These are phyloP conservation scores for Lindgomyces ingoldianus DNA, from an alignment of 495 filamentous ascomycete genomes.

Conservation along the genomic window DNA sequence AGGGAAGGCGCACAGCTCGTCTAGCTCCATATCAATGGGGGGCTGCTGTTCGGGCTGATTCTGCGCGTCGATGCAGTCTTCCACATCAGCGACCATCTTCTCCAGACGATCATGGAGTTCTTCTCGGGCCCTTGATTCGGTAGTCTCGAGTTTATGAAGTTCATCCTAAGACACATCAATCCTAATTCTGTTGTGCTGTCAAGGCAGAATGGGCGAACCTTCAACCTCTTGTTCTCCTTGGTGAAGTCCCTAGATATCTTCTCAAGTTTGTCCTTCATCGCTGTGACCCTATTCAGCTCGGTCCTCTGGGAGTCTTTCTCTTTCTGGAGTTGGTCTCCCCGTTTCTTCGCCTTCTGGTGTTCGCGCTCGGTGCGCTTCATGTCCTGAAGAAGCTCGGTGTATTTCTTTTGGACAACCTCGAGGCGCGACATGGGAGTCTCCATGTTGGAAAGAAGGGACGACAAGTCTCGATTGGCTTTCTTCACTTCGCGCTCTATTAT, in stretches of 20 bases:
- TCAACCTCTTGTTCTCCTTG: slow-evolving; percentile 94
- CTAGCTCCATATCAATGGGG: slow-evolving; percentile 71
- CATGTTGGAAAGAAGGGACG: slow-evolving; percentile 76
- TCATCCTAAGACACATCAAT: slow-evolving; percentile 67
- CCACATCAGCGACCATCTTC: slow-evolving; percentile 71
- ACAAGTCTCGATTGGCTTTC: slow-evolving; percentile 88
- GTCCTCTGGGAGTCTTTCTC: slow-evolving; percentile 87
- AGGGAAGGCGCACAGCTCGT: slow-evolving; percentile 70
- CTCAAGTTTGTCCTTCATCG: slow-evolving; percentile 90
- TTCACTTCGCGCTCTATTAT: slow-evolving; percentile 76
- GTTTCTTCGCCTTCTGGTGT: slow-evolving; percentile 92
- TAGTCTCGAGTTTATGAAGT: slow-evolving; percentile 80
- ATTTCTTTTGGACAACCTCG: slow-evolving; percentile 85
- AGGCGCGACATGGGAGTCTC: slow-evolving; percentile 72
- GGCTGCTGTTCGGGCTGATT: slow-evolving; percentile 37
- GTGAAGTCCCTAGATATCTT: slow-evolving; percentile 90
- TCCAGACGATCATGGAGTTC: slow-evolving; percentile 83
- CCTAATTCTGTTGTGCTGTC: slow-evolving; percentile 15
- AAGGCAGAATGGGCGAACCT: slow-evolving; percentile 57
- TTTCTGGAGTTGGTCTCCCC: slow-evolving; percentile 91
- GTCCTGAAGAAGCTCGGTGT: slow-evolving; percentile 83
- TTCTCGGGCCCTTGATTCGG: slow-evolving; percentile 74
- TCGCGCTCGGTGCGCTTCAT: slow-evolving; percentile 96
- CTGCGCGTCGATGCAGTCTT: slow-evolving; percentile 75
- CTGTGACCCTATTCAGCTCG: slow-evolving; percentile 82